A percentile compares a stretch with the other conserved stretches of the same genome.
Conservation (phyloP, 2,329 filamentous ascomycete genomes). For the Ophiostoma tasmaniense region DNA sequence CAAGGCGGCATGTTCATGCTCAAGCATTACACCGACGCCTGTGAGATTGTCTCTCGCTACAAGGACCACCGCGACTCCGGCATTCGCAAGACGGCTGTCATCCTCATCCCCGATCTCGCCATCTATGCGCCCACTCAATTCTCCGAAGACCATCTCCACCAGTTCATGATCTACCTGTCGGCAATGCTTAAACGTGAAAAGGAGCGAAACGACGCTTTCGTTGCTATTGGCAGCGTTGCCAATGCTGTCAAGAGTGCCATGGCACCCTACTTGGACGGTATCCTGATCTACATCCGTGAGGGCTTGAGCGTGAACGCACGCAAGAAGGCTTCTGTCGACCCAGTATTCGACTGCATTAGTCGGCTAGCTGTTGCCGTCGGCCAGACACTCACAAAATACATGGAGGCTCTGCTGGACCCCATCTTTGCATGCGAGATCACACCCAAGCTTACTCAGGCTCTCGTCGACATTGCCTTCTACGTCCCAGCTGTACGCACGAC, state of each 20-base stretch:
- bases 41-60: slow-evolving; percentile 84
- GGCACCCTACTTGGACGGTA: slow-evolving; percentile 87
- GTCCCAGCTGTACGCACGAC: slow-evolving; percentile 88
- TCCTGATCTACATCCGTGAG: slow-evolving; percentile 87
- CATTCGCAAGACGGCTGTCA: slow-evolving; percentile 81
- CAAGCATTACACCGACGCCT: slow-evolving; percentile 81
- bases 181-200: slow-evolving; percentile 91
- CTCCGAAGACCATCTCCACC: slow-evolving; percentile 75
- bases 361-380: slow-evolving; percentile 91
- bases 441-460: slow-evolving; percentile 83
- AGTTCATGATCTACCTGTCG: slow-evolving; percentile 94
- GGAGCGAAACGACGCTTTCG: slow-evolving; percentile 86
- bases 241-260: slow-evolving; percentile 95
- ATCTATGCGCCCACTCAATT: slow-evolving; percentile 90
- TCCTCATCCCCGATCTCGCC: slow-evolving; percentile 85
- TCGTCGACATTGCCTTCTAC: slow-evolving; percentile 98
- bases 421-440: slow-evolving; percentile 96
- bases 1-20: slow-evolving; percentile 99
- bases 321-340: slow-evolving; percentile 56
- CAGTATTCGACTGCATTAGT: slow-evolving; percentile 96
- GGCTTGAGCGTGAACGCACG: slow-evolving; percentile 73
- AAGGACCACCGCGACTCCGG: slow-evolving; percentile 87
- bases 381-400: slow-evolving; percentile 95
- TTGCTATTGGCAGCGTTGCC: slow-evolving; percentile 92
- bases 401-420: slow-evolving; percentile 88